Conservation (phyloP, 805 yeast genomes). For the Kodamaea kaohsiungensis region DNA sequence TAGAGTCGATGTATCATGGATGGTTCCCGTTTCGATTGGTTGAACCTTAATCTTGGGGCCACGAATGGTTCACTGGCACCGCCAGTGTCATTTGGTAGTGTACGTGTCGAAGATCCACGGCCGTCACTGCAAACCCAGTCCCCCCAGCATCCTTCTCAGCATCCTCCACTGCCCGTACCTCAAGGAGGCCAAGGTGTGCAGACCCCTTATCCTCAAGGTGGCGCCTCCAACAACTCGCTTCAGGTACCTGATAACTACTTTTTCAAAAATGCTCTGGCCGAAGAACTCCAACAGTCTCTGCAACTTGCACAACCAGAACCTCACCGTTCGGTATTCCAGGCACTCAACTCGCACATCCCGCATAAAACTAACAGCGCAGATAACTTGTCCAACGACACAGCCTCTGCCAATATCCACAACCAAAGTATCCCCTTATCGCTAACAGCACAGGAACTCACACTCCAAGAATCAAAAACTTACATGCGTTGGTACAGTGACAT, state of each 20-base stretch:
- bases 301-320: neutral
- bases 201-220: neutral
- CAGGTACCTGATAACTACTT: slow-evolving; percentile 9
- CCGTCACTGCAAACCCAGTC: neutral
- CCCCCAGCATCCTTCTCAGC: slow-evolving; percentile 1
- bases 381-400: slow-evolving; percentile 11
- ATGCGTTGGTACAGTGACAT: slow-evolving; percentile 93
- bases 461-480: slow-evolving; percentile 80
- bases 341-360: neutral
- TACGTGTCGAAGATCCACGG: neutral
- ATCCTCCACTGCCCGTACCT: slow-evolving; percentile 2
- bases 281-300: slow-evolving; percentile 10
- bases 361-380: slow-evolving; percentile 12
- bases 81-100: slow-evolving; percentile 45
- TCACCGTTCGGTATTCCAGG: slow-evolving; percentile 1
- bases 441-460: slow-evolving; percentile 66
- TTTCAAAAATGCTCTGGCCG: slow-evolving; percentile 17
- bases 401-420: neutral
- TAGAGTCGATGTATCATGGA: slow-evolving; percentile 18
- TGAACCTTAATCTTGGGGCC: slow-evolving; percentile 33
- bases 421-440: slow-evolving; percentile 58
- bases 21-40: slow-evolving; percentile 53
- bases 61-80: slow-evolving; percentile 42
- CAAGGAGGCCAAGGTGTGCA: slow-evolving; percentile 7
- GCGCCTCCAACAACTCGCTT: slow-evolving; percentile 3